Evolutionary conservation across 768 basidiomycete genomes (phyloP).

Genomic region (Phanerodontia chrysosporium): DNA sequence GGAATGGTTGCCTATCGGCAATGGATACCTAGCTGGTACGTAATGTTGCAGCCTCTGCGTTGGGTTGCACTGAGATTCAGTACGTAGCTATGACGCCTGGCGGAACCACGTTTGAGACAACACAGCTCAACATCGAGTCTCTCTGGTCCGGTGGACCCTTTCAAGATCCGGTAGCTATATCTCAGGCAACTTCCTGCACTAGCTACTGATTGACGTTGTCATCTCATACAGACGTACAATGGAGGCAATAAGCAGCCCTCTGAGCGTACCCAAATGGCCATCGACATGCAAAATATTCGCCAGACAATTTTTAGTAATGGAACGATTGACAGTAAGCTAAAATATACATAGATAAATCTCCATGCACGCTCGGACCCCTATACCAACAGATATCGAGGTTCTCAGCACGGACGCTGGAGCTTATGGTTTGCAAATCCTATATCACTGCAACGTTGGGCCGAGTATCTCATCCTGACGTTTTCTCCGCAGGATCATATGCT

Average conservation of each 20-base stretch:
- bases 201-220: not conserved
- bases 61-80: not conserved
- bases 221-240: constrained; percentile 49
- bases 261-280: constrained; percentile 39
- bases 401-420: constrained; percentile 52
- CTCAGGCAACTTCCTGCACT: not conserved
- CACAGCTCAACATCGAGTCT: constrained; percentile 71
- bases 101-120: constrained; percentile 53
- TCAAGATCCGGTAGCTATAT: constrained; percentile 47
- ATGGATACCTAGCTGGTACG: constrained; percentile 65
- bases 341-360: constrained; percentile 9
- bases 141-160: constrained; percentile 77
- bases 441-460: too few species aligned
- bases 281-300: constrained; percentile 49
- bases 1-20: constrained; percentile 67
- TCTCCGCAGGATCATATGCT: constrained; percentile 73
- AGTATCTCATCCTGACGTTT: too few species aligned
- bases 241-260: constrained; percentile 60
- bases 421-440: constrained; percentile 43
- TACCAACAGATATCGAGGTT: constrained; percentile 44
- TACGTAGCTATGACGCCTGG: constrained; percentile 60
- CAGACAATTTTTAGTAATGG: constrained; percentile 59
- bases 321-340: constrained; percentile 54
- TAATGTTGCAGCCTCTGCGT: not conserved
- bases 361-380: not conserved